Conservation (phyloP, 371 early-diverging fungal genomes). For the Fennellomyces sp. region DNA sequence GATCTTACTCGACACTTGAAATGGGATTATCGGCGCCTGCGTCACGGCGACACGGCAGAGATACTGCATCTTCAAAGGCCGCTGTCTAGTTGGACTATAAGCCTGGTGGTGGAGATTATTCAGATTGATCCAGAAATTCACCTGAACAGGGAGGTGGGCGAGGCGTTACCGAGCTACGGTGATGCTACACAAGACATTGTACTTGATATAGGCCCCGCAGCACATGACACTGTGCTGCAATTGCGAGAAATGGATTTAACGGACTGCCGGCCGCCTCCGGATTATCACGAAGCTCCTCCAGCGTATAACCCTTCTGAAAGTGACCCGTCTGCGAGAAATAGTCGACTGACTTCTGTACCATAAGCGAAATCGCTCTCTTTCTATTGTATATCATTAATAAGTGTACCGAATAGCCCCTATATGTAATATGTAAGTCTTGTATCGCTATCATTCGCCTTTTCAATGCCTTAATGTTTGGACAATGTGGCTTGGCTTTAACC, state of each 20-base stretch:
- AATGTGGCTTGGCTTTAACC: too few species aligned
- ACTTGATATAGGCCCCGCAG: slow-evolving; percentile 33
- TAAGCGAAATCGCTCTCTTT: too few species aligned
- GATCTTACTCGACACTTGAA: slow-evolving; percentile 35
- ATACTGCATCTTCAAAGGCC: slow-evolving; percentile 19
- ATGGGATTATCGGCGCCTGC: slow-evolving; percentile 34
- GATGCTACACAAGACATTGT: slow-evolving; percentile 35
- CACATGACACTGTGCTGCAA: neutral
- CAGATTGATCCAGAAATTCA: slow-evolving; percentile 36
- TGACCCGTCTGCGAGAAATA: too few species aligned
- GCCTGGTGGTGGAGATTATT: slow-evolving; percentile 29
- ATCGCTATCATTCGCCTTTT: too few species aligned
- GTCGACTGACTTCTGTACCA: too few species aligned
- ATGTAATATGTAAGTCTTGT: too few species aligned
- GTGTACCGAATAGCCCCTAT: too few species aligned
- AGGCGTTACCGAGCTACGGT: slow-evolving; percentile 33
- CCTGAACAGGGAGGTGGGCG: slow-evolving; percentile 20
- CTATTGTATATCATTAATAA: too few species aligned
- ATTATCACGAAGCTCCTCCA: slow-evolving; percentile 1
- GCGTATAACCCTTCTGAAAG: neutral
- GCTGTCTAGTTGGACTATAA: slow-evolving; percentile 21
- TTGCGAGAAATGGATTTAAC: slow-evolving; percentile 7
- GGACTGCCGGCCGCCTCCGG: neutral
- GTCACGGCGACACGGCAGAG: slow-evolving; percentile 31
- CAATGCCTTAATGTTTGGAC: too few species aligned